A percentile compares a stretch with the other conserved stretches of the same genome.
phyloP scores from a whole-genome alignment of 1,284 basidiomycete species.

The Retiboletus flavoniger region DNA sequence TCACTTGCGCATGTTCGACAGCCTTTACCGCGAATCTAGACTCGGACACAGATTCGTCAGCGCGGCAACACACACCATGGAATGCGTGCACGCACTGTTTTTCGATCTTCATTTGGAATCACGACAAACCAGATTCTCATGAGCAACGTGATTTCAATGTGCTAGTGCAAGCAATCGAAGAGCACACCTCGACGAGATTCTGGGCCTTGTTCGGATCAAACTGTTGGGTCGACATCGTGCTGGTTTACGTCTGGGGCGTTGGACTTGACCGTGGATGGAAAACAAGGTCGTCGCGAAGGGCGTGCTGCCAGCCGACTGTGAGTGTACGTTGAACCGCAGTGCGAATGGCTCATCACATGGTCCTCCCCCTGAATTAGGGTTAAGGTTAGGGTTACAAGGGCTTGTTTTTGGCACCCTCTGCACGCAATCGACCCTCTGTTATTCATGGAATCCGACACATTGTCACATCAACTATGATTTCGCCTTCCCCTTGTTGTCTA shows the following conservation, averaged over 20 bases:
- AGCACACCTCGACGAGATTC: conserved; percentile 79
- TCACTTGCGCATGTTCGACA: conserved; percentile 91
- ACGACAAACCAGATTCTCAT: conserved; percentile 10
- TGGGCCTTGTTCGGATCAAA: conserved; percentile 87
- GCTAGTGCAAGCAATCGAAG: conserved; percentile 6
- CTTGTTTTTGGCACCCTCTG: background rate
- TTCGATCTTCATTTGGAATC: conserved; percentile 69
- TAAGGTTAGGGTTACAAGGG: conserved; percentile 28
- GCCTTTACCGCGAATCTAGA: conserved; percentile 91
- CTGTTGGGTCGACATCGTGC: conserved; percentile 36
- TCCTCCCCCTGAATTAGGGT: conserved; percentile 14
- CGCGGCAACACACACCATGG: conserved; percentile 6
- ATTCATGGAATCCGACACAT: background rate
- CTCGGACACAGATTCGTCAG: conserved; percentile 21
- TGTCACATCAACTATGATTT: conserved; percentile 21
- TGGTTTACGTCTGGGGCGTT: conserved; percentile 24
- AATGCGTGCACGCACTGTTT: conserved; percentile 71
- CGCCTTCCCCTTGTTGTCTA: conserved; percentile 39
- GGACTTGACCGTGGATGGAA: conserved; percentile 6
- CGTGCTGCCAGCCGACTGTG: background rate
- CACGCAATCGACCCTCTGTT: background rate
- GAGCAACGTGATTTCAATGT: conserved; percentile 24
- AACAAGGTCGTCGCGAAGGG: conserved; percentile 32
- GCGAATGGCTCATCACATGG: conserved; percentile 13
- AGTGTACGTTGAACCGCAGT: background rate